Evolutionary conservation across 176 grass and related monocot species (phyloP), one percentile per base, ranked within the genome.

Genomic region (Cymbopogon citratus): DNA sequence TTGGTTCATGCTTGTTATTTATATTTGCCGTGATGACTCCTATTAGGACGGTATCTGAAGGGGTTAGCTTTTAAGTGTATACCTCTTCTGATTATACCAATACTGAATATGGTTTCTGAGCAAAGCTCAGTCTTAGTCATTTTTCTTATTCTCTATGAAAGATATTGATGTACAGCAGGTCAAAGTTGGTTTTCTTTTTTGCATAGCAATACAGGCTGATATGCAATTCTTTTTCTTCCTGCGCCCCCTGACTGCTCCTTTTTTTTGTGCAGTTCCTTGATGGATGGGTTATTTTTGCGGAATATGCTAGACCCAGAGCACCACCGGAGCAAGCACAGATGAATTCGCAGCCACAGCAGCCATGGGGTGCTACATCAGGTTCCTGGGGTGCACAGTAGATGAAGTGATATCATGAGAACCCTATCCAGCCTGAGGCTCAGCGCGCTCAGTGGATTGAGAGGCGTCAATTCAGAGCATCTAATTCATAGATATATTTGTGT

Each of bases 261-360:
- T 45, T 45, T 45, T 45, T 43, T 43, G 41, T 45, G 43, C 43
- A 45, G 43, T 45, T 45, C 43, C 43, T 45, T 14, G 43, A 45
- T 45, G 43, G 43, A 45, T 45, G 43, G 43, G 43, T 45, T 45
- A 45, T 45, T 45, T 45, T 98, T 24, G 92, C 92, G 0, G 95
- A 98, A 72, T 98, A 89, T 28, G 92, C 92, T 23, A 98, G 82
- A 80, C 84, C 86, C 41, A 94, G 74, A 76, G 27, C 49, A 9
- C 81, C 79, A 3, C 84, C 69, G 13, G 72, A 71, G 25, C 84
- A 92, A 75, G 34, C 54, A 59, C 73, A 81, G 45, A 64, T 66
- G 36, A 71, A 81, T 76, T 44, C 80, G 1, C 86, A 77, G 71
- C 57, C 80, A 0, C 88, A 78, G 56, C 87, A 89, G 39, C 61